Evolutionary conservation across 2,329 filamentous ascomycete species (phyloP).

Genomic region (Dendryphion nanum): DNA sequence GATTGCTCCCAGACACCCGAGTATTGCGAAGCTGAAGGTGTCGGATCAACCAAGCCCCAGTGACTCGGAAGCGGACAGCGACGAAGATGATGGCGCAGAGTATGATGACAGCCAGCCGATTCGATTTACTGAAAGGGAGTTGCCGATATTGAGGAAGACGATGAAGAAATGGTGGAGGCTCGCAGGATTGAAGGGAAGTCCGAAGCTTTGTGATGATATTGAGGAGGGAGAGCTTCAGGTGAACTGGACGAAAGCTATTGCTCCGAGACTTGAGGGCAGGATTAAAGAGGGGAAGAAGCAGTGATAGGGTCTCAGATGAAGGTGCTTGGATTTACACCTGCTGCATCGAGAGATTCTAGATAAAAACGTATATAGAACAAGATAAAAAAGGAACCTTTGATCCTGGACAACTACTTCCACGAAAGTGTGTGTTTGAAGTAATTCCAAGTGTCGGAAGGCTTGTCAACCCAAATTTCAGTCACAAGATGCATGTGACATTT

Average conservation of each 20-base stretch:
- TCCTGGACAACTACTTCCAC: no score
- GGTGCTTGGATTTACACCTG: no score
- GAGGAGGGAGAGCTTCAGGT: conserved; percentile 59
- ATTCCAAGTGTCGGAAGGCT: no score
- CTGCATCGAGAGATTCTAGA: no score
- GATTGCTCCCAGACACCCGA: neutral
- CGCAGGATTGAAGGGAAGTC: conserved; percentile 58
- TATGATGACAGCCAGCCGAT: conserved; percentile 48
- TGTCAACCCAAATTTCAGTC: no score
- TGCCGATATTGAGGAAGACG: conserved; percentile 66
- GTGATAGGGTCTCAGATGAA: no score
- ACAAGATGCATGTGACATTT: no score
- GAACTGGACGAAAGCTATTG: conserved; percentile 78
- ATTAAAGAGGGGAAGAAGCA: conserved; percentile 51
- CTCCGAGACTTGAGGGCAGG: conserved; percentile 73
- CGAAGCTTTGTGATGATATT: conserved; percentile 54
- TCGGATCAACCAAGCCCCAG: neutral
- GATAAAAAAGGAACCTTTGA: no score
- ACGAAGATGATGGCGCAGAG: conserved; percentile 39
- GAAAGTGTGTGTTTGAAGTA: no score
- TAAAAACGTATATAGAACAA: no score
- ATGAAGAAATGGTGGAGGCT: conserved; percentile 71
- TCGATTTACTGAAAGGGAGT: conserved; percentile 35
- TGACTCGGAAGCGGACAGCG: conserved; percentile 16
- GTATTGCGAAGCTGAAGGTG: neutral